Evolutionary conservation across 2,329 filamentous ascomycete species (phyloP), one percentile per base, ranked within the genome.

Genomic region (Colletotrichum graminicola): DNA sequence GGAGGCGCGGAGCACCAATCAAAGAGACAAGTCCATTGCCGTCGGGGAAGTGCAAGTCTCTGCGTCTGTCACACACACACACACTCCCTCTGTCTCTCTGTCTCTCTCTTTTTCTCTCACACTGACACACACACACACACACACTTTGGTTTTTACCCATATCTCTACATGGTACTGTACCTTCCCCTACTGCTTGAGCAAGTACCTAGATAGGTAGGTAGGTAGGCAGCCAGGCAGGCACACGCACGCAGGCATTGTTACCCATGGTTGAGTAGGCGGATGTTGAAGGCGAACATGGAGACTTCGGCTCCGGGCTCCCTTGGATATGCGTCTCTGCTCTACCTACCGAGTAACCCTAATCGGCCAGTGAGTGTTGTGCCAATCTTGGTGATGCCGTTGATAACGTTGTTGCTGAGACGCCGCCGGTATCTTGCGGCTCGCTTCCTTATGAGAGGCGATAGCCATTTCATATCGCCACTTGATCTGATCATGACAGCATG

Each of bases 1-100:
- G 52, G 52, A 55, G 51, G 65, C 59, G 65, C 43, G 65, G 41
- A 63, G 54, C 63, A 36, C 69, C 69, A 71, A 69, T 68, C 65
- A 71, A 62, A 59, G 39, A 68, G 65, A 65, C 65, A 68, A 71
- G 69, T 47, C 52, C 51, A 41, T 67, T 67, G 43, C 26, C 11
- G 51, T 32, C 45, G 64, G 57, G 49, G 64, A 67, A 62, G 39
- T 62, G 67, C 66, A 11, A 55, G 49, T 64, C 59, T 60, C 56
- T 60, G 39, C 39, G 47, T 26, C 51, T 57, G 23, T n/a, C 34
- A 16, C 23, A 11, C 2, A 32, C n/a, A 55, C 26, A 4, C 45
- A n/a, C 43, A 26, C 36, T 39, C 36, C 11, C 36, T 39, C 36
- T 39, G 11, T 39, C 36, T 39, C 36, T 14, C 36, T 39, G 11